A percentile compares a stretch with the other conserved stretches of the same genome.
Evolutionary conservation across 805 yeast species (phyloP).

Genomic region (Candida pini): DNA sequence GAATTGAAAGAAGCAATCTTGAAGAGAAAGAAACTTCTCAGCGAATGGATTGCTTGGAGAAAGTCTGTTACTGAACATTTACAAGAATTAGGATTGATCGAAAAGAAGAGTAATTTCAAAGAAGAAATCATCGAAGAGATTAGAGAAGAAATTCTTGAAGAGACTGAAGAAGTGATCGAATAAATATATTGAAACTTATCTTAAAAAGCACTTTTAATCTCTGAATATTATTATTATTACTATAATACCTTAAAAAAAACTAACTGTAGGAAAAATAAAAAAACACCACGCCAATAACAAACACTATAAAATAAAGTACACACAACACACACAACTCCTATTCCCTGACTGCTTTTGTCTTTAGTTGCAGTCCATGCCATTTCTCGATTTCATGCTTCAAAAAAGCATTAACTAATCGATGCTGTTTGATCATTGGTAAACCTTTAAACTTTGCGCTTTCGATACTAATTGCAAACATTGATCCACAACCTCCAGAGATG

Average conservation of each 20-base stretch:
- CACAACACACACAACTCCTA: not conserved
- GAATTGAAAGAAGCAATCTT: slow-evolving; percentile 86
- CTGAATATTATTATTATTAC: not conserved
- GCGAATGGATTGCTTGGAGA: slow-evolving; percentile 86
- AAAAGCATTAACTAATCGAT: slow-evolving; percentile 76
- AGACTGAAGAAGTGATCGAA: slow-evolving; percentile 64
- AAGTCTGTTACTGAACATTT: slow-evolving; percentile 41
- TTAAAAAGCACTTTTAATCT: not conserved
- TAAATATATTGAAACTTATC: slow-evolving; percentile 4
- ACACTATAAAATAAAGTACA: not conserved
- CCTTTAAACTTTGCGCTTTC: slow-evolving; percentile 75
- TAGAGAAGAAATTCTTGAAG: slow-evolving; percentile 68
- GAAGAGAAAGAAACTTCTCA: slow-evolving; percentile 72
- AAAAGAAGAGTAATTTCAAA: slow-evolving; percentile 41
- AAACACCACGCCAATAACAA: not conserved
- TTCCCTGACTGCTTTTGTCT: slow-evolving; percentile 51
- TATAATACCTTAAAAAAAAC: not conserved
- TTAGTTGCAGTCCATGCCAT: slow-evolving; percentile 94
- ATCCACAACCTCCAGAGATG: slow-evolving; percentile 94
- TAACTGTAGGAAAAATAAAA: not conserved
- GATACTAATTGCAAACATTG: slow-evolving; percentile 88
- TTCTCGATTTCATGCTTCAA: slow-evolving; percentile 78
- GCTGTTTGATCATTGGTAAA: slow-evolving; percentile 82
- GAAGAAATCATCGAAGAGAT: slow-evolving; percentile 67
- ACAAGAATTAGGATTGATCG: slow-evolving; percentile 41